Conservation (phyloP, 2,329 filamentous ascomycete species). For the Aspergillus vadensis region DNA sequence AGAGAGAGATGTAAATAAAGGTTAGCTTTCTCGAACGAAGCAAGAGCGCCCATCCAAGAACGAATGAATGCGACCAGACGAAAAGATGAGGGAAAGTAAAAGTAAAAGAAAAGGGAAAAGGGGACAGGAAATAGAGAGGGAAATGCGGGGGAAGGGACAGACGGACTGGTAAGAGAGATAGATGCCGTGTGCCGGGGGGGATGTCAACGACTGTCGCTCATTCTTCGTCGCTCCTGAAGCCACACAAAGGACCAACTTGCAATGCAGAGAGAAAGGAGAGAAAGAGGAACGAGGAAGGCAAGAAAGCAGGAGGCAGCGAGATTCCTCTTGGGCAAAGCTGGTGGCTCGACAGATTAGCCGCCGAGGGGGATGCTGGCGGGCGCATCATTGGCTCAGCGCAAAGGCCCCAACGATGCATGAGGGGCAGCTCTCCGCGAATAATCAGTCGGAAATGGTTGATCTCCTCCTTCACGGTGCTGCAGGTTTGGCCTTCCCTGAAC, state of each 20-base stretch:
- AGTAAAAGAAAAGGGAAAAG: too few species aligned
- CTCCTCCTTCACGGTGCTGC: neutral
- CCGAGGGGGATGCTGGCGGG: constrained; percentile 16
- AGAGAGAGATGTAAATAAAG: neutral
- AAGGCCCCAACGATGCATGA: constrained; percentile 8
- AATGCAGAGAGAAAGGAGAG: neutral
- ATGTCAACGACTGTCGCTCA: neutral
- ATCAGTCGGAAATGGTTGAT: neutral
- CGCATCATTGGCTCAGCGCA: constrained; percentile 19
- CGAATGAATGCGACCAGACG: neutral
- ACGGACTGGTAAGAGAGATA: neutral
- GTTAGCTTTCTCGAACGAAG: neutral
- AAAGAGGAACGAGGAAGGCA: neutral
- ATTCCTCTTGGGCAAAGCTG: constrained; percentile 7
- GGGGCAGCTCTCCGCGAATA: constrained; percentile 16
- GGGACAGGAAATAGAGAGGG: constrained; percentile 3
- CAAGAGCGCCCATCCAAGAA: neutral
- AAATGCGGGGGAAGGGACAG: constrained; percentile 11
- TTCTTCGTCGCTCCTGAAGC: neutral
- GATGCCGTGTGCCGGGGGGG: too few species aligned
- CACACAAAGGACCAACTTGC: neutral
- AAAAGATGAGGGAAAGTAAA: neutral
- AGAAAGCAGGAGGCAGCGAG: constrained; percentile 5
- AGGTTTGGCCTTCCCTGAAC: neutral
- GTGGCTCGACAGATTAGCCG: constrained; percentile 16